phyloP scores from a whole-genome alignment of 352 stramenopile species.

The Globisporangium carolinianum region DNA sequence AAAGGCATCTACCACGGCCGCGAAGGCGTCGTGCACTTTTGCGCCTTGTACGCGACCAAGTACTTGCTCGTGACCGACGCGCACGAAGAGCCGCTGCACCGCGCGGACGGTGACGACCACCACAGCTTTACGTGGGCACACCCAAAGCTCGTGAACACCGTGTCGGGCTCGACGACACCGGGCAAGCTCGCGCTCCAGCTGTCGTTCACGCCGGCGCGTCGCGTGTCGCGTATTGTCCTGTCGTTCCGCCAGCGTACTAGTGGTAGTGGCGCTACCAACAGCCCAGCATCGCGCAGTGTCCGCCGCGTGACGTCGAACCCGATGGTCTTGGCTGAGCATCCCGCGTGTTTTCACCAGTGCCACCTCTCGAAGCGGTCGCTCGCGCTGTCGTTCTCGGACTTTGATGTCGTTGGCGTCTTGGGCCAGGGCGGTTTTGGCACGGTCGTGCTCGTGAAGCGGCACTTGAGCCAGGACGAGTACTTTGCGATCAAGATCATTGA shows the following conservation, averaged over 20 bases:
- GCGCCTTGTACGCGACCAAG: constrained; percentile 72
- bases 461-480: constrained; percentile 70
- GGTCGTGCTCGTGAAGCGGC: constrained; percentile 74
- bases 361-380: constrained; percentile 78
- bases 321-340: constrained; percentile 70
- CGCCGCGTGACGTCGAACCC: constrained; percentile 65
- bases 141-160: constrained; percentile 63
- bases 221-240: constrained; percentile 77
- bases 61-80: constrained; percentile 58
- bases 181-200: constrained; percentile 75
- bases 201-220: constrained; percentile 75
- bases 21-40: constrained; percentile 81
- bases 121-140: constrained; percentile 54
- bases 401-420: constrained; percentile 80
- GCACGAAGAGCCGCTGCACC: constrained; percentile 39
- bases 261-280: neutral
- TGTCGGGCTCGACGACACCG: constrained; percentile 63
- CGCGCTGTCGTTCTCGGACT: constrained; percentile 78
- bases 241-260: constrained; percentile 62
- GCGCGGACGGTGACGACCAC: constrained; percentile 67
- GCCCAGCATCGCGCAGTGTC: constrained; percentile 18
- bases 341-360: constrained; percentile 77
- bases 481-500: constrained; percentile 88
- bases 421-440: constrained; percentile 76
- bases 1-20: constrained; percentile 84